phyloP scores from a whole-genome alignment of 2,329 filamentous ascomycete genomes.

The Hawksworthiomyces lignivorus region DNA sequence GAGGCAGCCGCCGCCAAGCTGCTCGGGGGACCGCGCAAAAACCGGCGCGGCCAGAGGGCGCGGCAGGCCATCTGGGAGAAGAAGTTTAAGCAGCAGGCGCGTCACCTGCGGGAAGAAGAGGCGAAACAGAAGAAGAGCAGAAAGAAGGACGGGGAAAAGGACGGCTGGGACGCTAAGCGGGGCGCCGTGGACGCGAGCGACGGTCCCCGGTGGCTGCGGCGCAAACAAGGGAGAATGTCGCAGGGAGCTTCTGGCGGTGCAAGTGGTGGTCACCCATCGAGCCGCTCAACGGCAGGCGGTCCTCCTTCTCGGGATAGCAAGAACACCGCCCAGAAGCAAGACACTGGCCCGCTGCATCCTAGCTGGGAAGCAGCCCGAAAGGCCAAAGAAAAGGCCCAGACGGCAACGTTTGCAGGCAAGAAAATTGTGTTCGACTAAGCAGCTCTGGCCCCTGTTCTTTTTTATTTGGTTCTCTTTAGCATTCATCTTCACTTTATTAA shows the following conservation, averaged over 20 bases:
- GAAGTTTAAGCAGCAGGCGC: conserved; percentile 66
- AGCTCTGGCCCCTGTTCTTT: not conserved
- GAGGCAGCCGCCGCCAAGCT: conserved; percentile 36
- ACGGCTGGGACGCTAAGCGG: conserved; percentile 47
- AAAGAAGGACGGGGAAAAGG: conserved; percentile 28
- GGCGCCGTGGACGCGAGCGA: conserved; percentile 43
- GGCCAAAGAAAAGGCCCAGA: conserved; percentile 48
- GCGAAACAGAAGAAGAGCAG: conserved; percentile 24
- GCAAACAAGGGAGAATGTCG: conserved; percentile 6
- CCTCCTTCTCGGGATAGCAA: conserved; percentile 1
- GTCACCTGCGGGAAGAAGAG: conserved; percentile 43
- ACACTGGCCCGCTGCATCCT: conserved; percentile 47
- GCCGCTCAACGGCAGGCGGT: conserved; percentile 6
- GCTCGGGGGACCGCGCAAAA: conserved; percentile 55
- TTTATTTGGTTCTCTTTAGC: not conserved
- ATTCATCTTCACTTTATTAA: too few species aligned
- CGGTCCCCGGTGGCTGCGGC: conserved; percentile 37
- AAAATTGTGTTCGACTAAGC: conserved; percentile 49
- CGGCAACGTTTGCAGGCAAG: conserved; percentile 45
- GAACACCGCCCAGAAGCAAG: conserved; percentile 13
- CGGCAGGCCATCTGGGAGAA: conserved; percentile 73
- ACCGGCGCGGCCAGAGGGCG: conserved; percentile 64
- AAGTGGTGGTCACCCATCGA: conserved; percentile 5
- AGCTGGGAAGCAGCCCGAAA: conserved; percentile 59
- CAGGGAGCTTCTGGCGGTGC: too few species aligned